Conservation (phyloP, 768 basidiomycete genomes). For the Collybia sordida region DNA sequence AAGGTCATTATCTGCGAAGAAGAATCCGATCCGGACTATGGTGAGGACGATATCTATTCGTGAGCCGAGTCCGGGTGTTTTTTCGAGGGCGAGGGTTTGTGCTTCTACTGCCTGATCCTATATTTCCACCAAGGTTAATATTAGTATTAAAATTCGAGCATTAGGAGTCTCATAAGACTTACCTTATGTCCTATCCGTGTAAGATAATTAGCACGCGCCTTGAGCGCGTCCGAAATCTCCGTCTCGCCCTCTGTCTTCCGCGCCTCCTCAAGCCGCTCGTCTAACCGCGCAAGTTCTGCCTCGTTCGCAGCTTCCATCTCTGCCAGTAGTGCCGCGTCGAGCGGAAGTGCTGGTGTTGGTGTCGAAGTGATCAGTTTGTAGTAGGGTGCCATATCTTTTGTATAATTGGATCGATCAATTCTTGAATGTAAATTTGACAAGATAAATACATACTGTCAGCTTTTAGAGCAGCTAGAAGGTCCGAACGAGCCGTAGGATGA, state of each 20-base stretch:
- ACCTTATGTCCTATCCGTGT: conserved; percentile 86
- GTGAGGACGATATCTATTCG: conserved; percentile 92
- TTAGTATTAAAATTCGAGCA: conserved; percentile 1
- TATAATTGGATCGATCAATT: neutral
- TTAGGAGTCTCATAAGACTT: conserved; percentile 36
- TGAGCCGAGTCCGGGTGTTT: conserved; percentile 90
- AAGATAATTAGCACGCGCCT: conserved; percentile 81
- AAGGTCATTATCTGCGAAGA: conserved; percentile 77
- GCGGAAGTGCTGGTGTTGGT: conserved; percentile 40
- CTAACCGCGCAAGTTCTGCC: conserved; percentile 70
- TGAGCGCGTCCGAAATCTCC: conserved; percentile 87
- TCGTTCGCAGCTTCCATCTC: conserved; percentile 69
- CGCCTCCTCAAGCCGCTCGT: conserved; percentile 80
- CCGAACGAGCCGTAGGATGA: conserved; percentile 63
- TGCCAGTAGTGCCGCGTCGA: conserved; percentile 52
- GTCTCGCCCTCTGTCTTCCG: conserved; percentile 91
- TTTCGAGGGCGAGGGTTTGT: conserved; percentile 81
- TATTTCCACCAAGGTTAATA: neutral
- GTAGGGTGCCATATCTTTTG: conserved; percentile 86
- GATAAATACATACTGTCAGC: conserved; percentile 63
- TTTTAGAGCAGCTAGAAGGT: conserved; percentile 72
- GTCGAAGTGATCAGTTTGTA: conserved; percentile 59
- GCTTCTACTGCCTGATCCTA: conserved; percentile 84
- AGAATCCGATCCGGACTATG: conserved; percentile 86
- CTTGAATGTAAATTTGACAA: neutral